phyloP scores from a whole-genome alignment of 208 protist species.

The Porcisia deanei region DNA sequence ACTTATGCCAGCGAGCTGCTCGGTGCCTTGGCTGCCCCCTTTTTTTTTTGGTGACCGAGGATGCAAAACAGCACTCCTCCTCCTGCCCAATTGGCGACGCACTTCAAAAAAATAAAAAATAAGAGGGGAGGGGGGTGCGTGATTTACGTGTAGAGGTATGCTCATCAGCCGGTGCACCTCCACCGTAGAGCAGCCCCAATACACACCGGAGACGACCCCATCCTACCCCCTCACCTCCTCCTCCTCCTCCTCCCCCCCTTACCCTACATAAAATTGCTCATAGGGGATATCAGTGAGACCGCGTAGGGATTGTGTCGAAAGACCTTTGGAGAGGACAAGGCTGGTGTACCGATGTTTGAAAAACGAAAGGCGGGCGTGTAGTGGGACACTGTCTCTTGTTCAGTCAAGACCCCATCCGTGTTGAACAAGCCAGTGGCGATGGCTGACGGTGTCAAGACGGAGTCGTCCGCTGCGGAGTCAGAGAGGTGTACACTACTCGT shows the following conservation, averaged over 20 bases:
- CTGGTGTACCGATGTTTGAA: background rate
- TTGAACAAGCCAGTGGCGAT: background rate
- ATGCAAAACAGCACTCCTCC: background rate
- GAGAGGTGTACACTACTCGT: constrained; percentile 10
- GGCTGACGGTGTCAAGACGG: background rate
- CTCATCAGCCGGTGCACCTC: background rate
- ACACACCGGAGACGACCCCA: background rate
- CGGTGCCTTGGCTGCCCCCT: background rate
- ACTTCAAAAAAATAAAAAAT: background rate
- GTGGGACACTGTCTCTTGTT: background rate
- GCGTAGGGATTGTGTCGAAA: constrained; percentile 9
- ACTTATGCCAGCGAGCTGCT: background rate
- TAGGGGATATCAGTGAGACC: background rate
- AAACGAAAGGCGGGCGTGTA: constrained; percentile 5
- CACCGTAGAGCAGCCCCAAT: background rate
- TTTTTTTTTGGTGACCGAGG: background rate
- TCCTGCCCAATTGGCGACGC: background rate
- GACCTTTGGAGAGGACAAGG: background rate
- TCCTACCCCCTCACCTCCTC: no score
- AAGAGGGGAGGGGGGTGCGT: background rate
- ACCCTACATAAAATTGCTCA: background rate
- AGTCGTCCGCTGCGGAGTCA: constrained; percentile 6
- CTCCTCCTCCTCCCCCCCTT: background rate
- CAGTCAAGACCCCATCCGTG: background rate
- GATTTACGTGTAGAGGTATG: background rate